phyloP scores from a whole-genome alignment of 441 rosid genomes.

The Corymbia citriodora region DNA sequence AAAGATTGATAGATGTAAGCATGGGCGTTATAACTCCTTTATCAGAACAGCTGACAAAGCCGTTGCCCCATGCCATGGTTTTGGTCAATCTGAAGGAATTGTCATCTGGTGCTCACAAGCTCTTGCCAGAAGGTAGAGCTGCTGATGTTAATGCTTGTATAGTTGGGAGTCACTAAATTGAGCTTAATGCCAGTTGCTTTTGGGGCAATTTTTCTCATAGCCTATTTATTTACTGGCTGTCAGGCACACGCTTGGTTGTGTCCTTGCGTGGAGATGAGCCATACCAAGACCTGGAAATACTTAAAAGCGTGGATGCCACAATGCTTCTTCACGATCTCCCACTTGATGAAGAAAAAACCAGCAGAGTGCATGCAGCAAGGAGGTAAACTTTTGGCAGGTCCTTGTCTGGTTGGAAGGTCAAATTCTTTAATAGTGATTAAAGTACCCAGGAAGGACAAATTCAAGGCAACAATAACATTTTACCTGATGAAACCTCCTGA shows the following conservation, averaged over 20 bases:
- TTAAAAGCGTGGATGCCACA: constrained; percentile 63
- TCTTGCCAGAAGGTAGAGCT: constrained; percentile 77
- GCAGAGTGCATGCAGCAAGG: constrained; percentile 93
- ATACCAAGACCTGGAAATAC: constrained; percentile 65
- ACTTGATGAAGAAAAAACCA: constrained; percentile 56
- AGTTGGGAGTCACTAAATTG: neutral
- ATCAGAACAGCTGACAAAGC: constrained; percentile 92
- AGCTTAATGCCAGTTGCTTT: neutral
- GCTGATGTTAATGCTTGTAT: neutral
- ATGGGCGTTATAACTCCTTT: constrained; percentile 90
- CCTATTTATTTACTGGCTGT: neutral
- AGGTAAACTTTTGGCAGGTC: constrained; percentile 40
- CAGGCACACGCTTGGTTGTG: constrained; percentile 88
- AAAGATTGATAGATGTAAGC: constrained; percentile 81
- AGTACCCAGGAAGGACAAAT: neutral
- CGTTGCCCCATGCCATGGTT: constrained; percentile 86
- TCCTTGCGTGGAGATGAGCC: constrained; percentile 83
- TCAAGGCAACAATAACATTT: neutral
- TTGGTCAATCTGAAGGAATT: constrained; percentile 88
- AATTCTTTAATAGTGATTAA: neutral
- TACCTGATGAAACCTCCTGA: neutral
- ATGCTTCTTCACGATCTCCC: constrained; percentile 86
- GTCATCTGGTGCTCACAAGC: constrained; percentile 81
- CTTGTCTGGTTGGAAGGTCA: neutral
- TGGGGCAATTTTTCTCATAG: neutral